Base-by-base conservation (phyloP, 2,329 filamentous ascomycete species). In the Macrophomina phaseolina region DNA sequence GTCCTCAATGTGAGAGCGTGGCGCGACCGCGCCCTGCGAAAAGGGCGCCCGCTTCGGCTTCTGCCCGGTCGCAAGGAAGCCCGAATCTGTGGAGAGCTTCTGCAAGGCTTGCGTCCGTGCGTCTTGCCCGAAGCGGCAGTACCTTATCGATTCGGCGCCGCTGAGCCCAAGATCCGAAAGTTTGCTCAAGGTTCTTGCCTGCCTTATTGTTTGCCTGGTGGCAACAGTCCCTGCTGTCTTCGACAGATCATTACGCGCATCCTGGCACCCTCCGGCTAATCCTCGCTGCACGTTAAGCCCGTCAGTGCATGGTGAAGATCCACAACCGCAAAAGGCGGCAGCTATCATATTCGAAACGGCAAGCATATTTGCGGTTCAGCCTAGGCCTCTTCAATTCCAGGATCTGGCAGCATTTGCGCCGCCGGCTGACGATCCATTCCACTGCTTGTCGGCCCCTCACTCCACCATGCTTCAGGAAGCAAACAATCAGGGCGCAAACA, bases 351-450 rank as follows among this genome's bases (percentile, higher is more conserved):
- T 28, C 11, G 38, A 42, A 18, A 32, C 34, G 34, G 34, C 23
- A 38, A 55, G n/a, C 28, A 55, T 4, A 8, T 45, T 45, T 28
- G 55, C 16, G 38, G 11, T 23, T 16, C 52, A 18, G 32, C 32
- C 52, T 5, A 30, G 5, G 32, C 18, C 8, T 30, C 5, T 46
- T 40, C 8, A 60, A 46, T 60, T 40, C 56, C 56, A 46, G 40
- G 56, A 42, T 48, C 56, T 45, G 16, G 40, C 14, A 11, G 55
- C 55, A 32, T 36, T 23, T 34, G n/a, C 23, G 11, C 18, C 23
- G 38, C 14, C 11, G 28, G 5, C 12, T n/a, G 40, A 23, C 56
- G 56, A 60, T 60, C 56, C 56, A 46, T 60, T 60, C 56, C 56
- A 36, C 6, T 34, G 40, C 8, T 23, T 28, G 38, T 30, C 56